Evolutionary conservation across 129 eudicot species (phyloP).

Genomic region (Cynara cardunculus): DNA sequence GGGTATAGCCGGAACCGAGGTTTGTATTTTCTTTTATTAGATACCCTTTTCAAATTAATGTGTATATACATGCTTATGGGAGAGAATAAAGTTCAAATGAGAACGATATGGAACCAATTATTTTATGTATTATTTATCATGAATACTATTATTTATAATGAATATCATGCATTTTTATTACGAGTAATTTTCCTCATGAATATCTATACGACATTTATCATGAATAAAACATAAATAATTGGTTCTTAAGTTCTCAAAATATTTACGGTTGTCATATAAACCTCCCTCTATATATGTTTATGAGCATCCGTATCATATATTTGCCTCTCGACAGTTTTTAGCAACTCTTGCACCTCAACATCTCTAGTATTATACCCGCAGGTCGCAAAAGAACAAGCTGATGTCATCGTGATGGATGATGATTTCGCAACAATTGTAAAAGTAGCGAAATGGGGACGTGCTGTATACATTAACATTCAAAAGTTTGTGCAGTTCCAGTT

Average conservation of each 20-base stretch:
- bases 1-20: slow-evolving; percentile 97
- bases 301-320: neutral
- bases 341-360: neutral
- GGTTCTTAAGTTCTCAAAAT: neutral
- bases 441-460: slow-evolving; percentile 91
- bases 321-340: neutral
- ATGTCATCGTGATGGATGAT: slow-evolving; percentile 86
- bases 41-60: neutral
- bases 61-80: neutral
- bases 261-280: too few species aligned
- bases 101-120: neutral
- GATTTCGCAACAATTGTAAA: slow-evolving; percentile 83
- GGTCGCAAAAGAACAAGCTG: slow-evolving; percentile 95
- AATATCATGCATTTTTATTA: too few species aligned
- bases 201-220: neutral
- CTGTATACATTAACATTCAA: slow-evolving; percentile 84
- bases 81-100: neutral
- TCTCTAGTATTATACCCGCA: slow-evolving; percentile 15
- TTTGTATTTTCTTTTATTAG: slow-evolving; percentile 17
- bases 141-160: too few species aligned
- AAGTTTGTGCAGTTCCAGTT: slow-evolving; percentile 94
- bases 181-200: neutral
- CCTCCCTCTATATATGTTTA: neutral
- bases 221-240: neutral
- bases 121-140: too few species aligned